Conservation (phyloP, 2,329 filamentous ascomycete species). For the Sarocladium strictum region DNA sequence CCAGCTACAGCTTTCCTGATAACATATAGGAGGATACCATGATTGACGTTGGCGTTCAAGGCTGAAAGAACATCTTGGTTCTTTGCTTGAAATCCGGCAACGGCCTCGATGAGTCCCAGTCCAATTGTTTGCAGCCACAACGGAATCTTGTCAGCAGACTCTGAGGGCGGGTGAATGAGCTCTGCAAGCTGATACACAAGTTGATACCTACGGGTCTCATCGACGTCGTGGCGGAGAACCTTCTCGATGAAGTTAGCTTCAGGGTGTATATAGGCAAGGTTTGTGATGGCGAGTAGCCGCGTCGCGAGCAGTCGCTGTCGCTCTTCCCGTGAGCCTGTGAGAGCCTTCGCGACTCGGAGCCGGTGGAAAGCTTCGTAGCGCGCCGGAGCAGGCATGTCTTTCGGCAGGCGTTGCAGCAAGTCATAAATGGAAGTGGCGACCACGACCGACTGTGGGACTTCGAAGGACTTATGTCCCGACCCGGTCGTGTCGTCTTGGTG, state of each 20-base stretch:
- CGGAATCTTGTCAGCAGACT: conserved; percentile 62
- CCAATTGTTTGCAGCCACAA: conserved; percentile 76
- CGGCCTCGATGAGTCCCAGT: conserved; percentile 75
- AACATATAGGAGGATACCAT: conserved; percentile 89
- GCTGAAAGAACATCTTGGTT: conserved; percentile 79
- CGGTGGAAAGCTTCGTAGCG: conserved; percentile 84
- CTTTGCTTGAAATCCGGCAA: conserved; percentile 72
- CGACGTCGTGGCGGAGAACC: conserved; percentile 78
- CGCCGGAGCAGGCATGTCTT: conserved; percentile 63
- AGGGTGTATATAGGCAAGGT: conserved; percentile 81
- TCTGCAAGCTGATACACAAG: conserved; percentile 89
- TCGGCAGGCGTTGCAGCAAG: conserved; percentile 48
- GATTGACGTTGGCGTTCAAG: conserved; percentile 93
- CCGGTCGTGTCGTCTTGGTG: conserved; percentile 26
- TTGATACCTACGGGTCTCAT: conserved; percentile 84
- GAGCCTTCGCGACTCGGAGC: conserved; percentile 74
- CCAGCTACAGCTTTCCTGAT: conserved; percentile 85
- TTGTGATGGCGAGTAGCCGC: conserved; percentile 80
- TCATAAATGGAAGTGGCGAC: conserved; percentile 48
- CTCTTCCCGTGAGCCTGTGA: conserved; percentile 58
- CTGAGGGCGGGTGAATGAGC: conserved; percentile 75
- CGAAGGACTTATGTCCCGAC: conserved; percentile 52
- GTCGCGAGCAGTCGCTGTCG: conserved; percentile 74
- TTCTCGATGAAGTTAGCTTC: conserved; percentile 82
- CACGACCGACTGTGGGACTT: conserved; percentile 55